These are phyloP conservation scores for Phoma sp. DNA, from an alignment of 2,329 filamentous ascomycete genomes.

Conservation along the genomic window DNA sequence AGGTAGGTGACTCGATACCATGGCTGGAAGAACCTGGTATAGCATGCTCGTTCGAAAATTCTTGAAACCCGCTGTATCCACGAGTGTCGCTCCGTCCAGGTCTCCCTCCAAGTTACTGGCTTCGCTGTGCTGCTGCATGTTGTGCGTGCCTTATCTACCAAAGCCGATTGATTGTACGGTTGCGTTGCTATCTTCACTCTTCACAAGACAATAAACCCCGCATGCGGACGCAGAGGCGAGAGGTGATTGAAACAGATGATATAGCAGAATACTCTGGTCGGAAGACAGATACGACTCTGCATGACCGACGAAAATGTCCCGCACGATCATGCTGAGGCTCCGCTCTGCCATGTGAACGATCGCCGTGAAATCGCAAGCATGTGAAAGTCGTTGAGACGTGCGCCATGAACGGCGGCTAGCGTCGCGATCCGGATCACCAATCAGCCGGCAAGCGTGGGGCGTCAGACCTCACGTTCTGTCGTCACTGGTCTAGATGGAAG, in stretches of 20 bases:
- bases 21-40: slow-evolving; percentile 60
- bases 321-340: slow-evolving; percentile 7
- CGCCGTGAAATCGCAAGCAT: slow-evolving; percentile 20
- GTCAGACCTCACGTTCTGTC: slow-evolving; percentile 1
- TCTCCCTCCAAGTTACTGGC: slow-evolving; percentile 2
- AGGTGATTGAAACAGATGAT: slow-evolving; percentile 1
- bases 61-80: slow-evolving; percentile 19
- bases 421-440: slow-evolving; percentile 25
- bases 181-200: slow-evolving; percentile 3
- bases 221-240: slow-evolving; percentile 9
- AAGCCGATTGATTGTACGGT: slow-evolving; percentile 11
- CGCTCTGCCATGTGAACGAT: slow-evolving; percentile 12
- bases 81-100: slow-evolving; percentile 13
- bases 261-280: background rate
- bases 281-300: slow-evolving; percentile 1
- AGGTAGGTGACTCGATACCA: slow-evolving; percentile 59
- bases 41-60: slow-evolving; percentile 52
- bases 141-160: slow-evolving; percentile 20
- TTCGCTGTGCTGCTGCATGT: slow-evolving; percentile 14
- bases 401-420: slow-evolving; percentile 22
- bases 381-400: slow-evolving; percentile 29
- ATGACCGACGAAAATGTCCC: slow-evolving; percentile 21
- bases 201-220: slow-evolving; percentile 5
- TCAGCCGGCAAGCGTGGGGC: slow-evolving; percentile 22
- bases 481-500: background rate